Evolutionary conservation across 2,329 filamentous ascomycete genomes (phyloP).

Genomic region (Albifimbria verrucaria): DNA sequence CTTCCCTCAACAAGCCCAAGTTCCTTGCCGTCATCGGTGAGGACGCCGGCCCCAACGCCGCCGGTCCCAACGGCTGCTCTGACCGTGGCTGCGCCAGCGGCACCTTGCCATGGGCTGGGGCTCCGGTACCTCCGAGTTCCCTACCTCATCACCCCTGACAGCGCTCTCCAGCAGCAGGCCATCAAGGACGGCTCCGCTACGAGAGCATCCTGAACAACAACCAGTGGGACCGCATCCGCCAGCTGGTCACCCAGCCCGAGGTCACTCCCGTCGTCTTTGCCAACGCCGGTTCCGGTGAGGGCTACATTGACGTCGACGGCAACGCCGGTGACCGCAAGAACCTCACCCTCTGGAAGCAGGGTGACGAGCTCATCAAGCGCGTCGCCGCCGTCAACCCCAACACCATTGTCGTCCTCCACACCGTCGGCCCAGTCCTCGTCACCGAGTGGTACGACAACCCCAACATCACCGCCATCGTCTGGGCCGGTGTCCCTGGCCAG

Average conservation of each 20-base stretch:
- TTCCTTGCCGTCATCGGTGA: conserved; percentile 77
- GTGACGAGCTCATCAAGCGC: conserved; percentile 76
- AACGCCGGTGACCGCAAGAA: conserved; percentile 91
- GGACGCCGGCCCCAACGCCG: conserved; percentile 72
- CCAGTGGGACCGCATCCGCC: conserved; percentile 57
- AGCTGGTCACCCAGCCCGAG: conserved; percentile 58
- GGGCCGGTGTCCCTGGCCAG: conserved; percentile 78
- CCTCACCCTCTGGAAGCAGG: conserved; percentile 81
- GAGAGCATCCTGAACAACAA: conserved; percentile 68
- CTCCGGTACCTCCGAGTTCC: conserved; percentile 69
- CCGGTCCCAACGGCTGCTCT: conserved; percentile 74
- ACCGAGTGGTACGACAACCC: conserved; percentile 70
- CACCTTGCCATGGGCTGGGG: conserved; percentile 78
- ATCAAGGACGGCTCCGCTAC: conserved; percentile 53
- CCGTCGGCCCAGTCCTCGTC: conserved; percentile 74
- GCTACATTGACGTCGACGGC: conserved; percentile 76
- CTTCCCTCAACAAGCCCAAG: conserved; percentile 78
- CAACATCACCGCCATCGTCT: conserved; percentile 81
- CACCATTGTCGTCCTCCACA: conserved; percentile 90
- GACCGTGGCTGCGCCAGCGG: conserved; percentile 62
- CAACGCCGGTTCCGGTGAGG: conserved; percentile 83
- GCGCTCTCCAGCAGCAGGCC: conserved; percentile 64
- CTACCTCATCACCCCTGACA: conserved; percentile 71
- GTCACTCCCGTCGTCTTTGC: conserved; percentile 82
- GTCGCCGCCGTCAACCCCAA: conserved; percentile 78